Base-by-base conservation (phyloP, 371 early-diverging fungal species). In the Umbelopsis sp. region DNA sequence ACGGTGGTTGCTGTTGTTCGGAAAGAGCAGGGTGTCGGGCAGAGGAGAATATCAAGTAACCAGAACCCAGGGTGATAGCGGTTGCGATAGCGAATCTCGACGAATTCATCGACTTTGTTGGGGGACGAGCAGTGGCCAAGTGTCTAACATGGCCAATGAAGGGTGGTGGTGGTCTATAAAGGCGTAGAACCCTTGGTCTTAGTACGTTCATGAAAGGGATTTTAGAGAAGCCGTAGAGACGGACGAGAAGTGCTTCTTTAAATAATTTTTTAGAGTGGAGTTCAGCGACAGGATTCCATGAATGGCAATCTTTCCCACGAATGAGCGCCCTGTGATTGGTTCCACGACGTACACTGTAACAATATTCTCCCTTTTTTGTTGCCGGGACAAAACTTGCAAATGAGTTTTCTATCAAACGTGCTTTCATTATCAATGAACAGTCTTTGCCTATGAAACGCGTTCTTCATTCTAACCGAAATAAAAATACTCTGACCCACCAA, bases 1-100 rank as follows among this genome's bases (percentile, higher is more conserved):
- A 45, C 44, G 73, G 74, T 41, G 57, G 57, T 14, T 57, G 29
- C 71, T 67, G 70, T 65, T 78, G 66, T 74, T 69, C 53, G 63
- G 51, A 66, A 63, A 29, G 63, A 66, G 62, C 67, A 66, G 66
- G 70, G 44, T 44, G 10, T 67, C 57, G 29, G 7, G 35, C 32
- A n/a, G 57, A 57, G 22, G 57, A 57, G 57, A 25, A 57, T 35
- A 57, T 57, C 16, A 57, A 35, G n/a, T 57, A 57, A 12, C 35
- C 35, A n/a, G 57, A 57, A 57, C 57, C 57, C 18, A 57, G 18
- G 2, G 57, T 35, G 57, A 57, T 57, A 57, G 57, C 57, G 7
- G 57, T 32, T 37, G 57, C 35, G 22, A 57, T 57, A 35, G 57
- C 57, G 35, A 57, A 57, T 57, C 57, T 57, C 57, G 57, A 57